Evolutionary conservation across 441 rosid genomes (phyloP).

Genomic region (Mallotus japonicus): DNA sequence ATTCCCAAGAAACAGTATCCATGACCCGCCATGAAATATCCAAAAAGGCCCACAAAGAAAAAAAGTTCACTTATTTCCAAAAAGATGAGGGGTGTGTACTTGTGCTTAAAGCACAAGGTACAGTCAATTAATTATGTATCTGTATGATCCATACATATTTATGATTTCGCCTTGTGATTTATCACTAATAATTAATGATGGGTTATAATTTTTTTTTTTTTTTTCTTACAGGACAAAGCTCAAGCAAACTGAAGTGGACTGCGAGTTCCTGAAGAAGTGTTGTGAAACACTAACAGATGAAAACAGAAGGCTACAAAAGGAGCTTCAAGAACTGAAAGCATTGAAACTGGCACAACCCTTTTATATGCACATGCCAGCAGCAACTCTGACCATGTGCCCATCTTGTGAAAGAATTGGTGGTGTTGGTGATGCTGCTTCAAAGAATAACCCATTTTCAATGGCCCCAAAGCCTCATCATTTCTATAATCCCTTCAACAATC

Average conservation of each 20-base stretch:
- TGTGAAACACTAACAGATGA: slow-evolving; percentile 88
- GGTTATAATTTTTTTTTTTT: neutral
- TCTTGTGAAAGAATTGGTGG: slow-evolving; percentile 73
- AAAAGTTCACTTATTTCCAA: neutral
- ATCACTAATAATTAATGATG: neutral
- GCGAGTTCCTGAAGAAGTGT: slow-evolving; percentile 80
- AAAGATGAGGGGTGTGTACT: no score
- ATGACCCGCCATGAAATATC: slow-evolving; percentile 7
- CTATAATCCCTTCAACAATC: slow-evolving; percentile 66
- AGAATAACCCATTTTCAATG: slow-evolving; percentile 50
- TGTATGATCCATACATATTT: neutral
- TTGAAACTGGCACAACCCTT: slow-evolving; percentile 66
- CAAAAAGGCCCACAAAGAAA: slow-evolving; percentile 16
- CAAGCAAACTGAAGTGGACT: slow-evolving; percentile 95
- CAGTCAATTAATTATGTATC: neutral
- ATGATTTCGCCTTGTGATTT: no score
- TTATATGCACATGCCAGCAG: slow-evolving; percentile 89
- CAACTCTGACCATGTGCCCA: slow-evolving; percentile 93
- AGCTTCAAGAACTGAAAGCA: slow-evolving; percentile 75
- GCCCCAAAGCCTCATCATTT: slow-evolving; percentile 63
- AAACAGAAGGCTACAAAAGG: slow-evolving; percentile 80
- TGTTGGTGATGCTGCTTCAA: slow-evolving; percentile 36
- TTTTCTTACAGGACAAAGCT: slow-evolving; percentile 65
- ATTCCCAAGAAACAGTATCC: neutral
- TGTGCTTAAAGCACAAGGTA: no score